A percentile compares a stretch with the other conserved stretches of the same genome.
These are phyloP conservation scores for Gamsiella multidivaricata DNA, from an alignment of 192 early-diverging fungal genomes.

Conservation along the genomic window DNA sequence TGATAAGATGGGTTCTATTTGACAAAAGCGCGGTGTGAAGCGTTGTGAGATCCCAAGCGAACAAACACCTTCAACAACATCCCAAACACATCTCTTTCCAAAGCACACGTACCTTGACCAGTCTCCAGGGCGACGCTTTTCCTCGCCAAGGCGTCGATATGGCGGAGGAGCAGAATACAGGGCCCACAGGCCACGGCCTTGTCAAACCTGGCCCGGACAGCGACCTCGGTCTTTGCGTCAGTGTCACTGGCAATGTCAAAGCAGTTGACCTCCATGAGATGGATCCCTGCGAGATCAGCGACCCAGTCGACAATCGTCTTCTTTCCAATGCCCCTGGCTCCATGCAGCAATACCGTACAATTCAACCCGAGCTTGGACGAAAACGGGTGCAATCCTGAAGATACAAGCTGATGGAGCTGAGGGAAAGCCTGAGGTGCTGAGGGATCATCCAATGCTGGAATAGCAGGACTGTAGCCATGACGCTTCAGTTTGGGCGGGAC, in stretches of 20 bases:
- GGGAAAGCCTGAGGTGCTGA: constrained; percentile 53
- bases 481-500: constrained; percentile 59
- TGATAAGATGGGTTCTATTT: constrained; percentile 62
- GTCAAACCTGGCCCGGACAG: constrained; percentile 79
- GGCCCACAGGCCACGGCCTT: constrained; percentile 82
- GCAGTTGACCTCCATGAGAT: constrained; percentile 82
- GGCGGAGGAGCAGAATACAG: constrained; percentile 82
- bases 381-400: constrained; percentile 80
- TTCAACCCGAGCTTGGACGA: constrained; percentile 73
- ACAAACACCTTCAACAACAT: background rate
- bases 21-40: background rate
- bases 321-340: constrained; percentile 88
- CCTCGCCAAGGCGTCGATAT: constrained; percentile 81
- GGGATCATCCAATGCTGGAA: constrained; percentile 46
- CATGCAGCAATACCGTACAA: constrained; percentile 81
- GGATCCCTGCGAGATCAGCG: constrained; percentile 78
- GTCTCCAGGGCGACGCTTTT: constrained; percentile 67
- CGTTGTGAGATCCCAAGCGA: background rate
- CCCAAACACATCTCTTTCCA: too few relatives aligned
- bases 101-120: constrained; percentile 59
- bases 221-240: constrained; percentile 81
- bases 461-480: constrained; percentile 36
- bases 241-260: constrained; percentile 85
- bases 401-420: constrained; percentile 68
- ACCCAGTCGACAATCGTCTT: constrained; percentile 72